Evolutionary conservation across 176 grass and related monocot genomes (phyloP).

Genomic region (Oryza coarctata): DNA sequence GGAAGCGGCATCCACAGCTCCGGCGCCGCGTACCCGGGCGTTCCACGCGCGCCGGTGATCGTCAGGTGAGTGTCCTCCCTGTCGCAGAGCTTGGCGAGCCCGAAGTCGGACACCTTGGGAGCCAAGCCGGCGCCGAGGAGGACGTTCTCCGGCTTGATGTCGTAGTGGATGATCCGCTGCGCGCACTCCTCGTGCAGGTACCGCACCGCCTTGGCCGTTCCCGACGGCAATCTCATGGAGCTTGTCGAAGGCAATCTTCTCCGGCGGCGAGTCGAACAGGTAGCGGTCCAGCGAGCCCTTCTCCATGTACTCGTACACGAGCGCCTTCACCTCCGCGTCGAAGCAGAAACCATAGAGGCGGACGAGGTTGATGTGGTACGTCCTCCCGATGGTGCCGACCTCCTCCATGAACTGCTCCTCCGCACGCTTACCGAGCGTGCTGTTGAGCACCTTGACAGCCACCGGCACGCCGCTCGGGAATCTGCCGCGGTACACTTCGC

Average conservation of each 20-base stretch:
- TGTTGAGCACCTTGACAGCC: too few relatives aligned
- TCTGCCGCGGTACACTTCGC: too few relatives aligned
- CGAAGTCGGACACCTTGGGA: conserved; percentile 74
- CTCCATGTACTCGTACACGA: too few relatives aligned
- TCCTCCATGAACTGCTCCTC: too few relatives aligned
- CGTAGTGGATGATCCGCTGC: conserved; percentile 66
- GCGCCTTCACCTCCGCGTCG: too few relatives aligned
- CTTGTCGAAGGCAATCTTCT: neutral
- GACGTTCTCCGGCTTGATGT: conserved; percentile 82
- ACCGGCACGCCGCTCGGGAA: too few relatives aligned
- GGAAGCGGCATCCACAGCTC: conserved; percentile 70
- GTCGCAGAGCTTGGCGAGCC: conserved; percentile 58
- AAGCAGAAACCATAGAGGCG: too few relatives aligned
- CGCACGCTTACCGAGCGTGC: too few relatives aligned
- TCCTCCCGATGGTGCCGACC: too few relatives aligned
- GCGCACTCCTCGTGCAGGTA: conserved; percentile 75
- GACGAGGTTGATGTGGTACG: too few relatives aligned
- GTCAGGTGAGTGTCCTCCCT: conserved; percentile 57
- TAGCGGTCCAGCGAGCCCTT: too few relatives aligned
- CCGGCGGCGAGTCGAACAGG: neutral
- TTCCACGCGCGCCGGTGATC: conserved; percentile 53
- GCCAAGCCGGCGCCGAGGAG: conserved; percentile 40
- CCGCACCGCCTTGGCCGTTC: conserved; percentile 45
- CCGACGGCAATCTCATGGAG: conserved; percentile 53
- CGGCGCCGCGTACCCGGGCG: conserved; percentile 64